Base-by-base conservation (phyloP, 305 asterid species). In the Striga hermonthica region DNA sequence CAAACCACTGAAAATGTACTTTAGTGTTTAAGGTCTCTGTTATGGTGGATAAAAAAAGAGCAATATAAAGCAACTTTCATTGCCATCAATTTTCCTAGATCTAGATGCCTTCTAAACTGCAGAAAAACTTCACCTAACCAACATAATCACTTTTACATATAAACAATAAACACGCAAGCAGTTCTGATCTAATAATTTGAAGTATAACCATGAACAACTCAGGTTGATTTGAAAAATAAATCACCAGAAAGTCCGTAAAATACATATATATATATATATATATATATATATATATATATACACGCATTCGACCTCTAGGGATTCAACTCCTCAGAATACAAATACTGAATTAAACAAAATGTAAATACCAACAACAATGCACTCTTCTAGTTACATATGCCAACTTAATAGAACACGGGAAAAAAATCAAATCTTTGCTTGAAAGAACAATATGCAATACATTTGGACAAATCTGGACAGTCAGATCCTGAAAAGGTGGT, bases 1-100 rank as follows among this genome's bases (percentile, higher is more conserved):
- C 74, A 57, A 52, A 58, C 68, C 67, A 68, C 60, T 41, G 57
- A 61, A 65, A 44, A 34, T 47, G 28, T 59, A 38, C 34, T 53
- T 3, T 61, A 54, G 43, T 64, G 39, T 40, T 41, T 53, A 53
- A 16, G 60, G 70, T 52, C 22, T 16, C 37, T 53, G 7, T 39
- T 38, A 36, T 52, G 6, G 54, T 39, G 70, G 57, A 39, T 14
- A 40, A 62, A 28, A 55, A 22, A 55, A 60, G 36, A 69, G 48
- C 34, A 31, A 50, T 58, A 45, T 13, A 54, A n/a, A 34, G 59
- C 34, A 50, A 41, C 31, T 72, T 11, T 43, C 14, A 52, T 63
- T 71, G 41, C 64, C 47, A 47, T 14, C 64, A 38, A 58, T 31
- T 13, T 35, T 11, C 4, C 28, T 9, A 22, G 6, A 55, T 5